phyloP scores from a whole-genome alignment of 2,329 filamentous ascomycete genomes.

The Conoideocrella luteorostrata region DNA sequence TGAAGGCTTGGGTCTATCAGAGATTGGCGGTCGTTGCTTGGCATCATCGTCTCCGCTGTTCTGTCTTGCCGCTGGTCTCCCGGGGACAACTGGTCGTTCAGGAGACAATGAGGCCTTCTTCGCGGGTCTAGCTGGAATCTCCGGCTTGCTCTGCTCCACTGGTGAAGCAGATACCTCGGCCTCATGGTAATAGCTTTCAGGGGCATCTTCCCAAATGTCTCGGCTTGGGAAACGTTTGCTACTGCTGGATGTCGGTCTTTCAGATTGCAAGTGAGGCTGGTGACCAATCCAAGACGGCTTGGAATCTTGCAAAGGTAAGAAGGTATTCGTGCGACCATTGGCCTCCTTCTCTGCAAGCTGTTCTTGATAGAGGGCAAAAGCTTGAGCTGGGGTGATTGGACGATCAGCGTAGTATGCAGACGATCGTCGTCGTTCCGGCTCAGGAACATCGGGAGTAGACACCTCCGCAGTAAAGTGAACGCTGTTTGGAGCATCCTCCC shows the following conservation, averaged over 20 bases:
- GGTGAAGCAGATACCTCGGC: slow-evolving; percentile 55
- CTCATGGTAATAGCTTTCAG: slow-evolving; percentile 73
- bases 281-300: slow-evolving; percentile 39
- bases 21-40: slow-evolving; percentile 35
- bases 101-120: slow-evolving; percentile 32
- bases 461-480: slow-evolving; percentile 75
- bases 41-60: slow-evolving; percentile 28
- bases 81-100: slow-evolving; percentile 41
- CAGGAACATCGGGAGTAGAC: slow-evolving; percentile 59
- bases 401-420: slow-evolving; percentile 22
- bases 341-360: slow-evolving; percentile 54
- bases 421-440: slow-evolving; percentile 31
- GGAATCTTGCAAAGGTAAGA: slow-evolving; percentile 22
- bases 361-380: slow-evolving; percentile 61
- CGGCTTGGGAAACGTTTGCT: slow-evolving; percentile 78
- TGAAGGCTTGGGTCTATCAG: slow-evolving; percentile 51
- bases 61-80: slow-evolving; percentile 48
- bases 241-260: slow-evolving; percentile 42
- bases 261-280: slow-evolving; percentile 44
- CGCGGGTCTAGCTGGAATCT: slow-evolving; percentile 23
- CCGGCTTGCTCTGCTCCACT: slow-evolving; percentile 21
- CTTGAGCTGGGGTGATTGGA: slow-evolving; percentile 53
- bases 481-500: slow-evolving; percentile 92
- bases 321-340: slow-evolving; percentile 21
- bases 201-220: slow-evolving; percentile 92